A percentile compares a stretch with the other conserved stretches of the same genome.
These are phyloP conservation scores for Pseudogymnoascus sp. DNA, from an alignment of 2,329 filamentous ascomycete species.

Conservation along the genomic window DNA sequence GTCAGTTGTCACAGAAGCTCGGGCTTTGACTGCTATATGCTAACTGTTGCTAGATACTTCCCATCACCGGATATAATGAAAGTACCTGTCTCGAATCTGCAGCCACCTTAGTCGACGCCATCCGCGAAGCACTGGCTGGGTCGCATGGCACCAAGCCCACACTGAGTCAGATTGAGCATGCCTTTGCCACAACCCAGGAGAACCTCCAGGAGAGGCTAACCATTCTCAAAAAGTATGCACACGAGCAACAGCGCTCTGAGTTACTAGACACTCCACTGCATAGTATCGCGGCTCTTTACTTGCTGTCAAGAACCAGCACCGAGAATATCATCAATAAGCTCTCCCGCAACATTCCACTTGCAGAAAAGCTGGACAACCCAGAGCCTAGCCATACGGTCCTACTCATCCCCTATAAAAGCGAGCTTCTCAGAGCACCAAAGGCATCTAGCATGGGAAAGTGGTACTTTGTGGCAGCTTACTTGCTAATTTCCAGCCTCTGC, in stretches of 20 bases:
- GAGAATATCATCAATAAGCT: constrained; percentile 12
- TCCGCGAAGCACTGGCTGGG: neutral
- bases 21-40: neutral
- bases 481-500: neutral
- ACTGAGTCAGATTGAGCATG: neutral
- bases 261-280: neutral
- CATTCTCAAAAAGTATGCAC: neutral
- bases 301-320: neutral
- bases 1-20: constrained; percentile 16
- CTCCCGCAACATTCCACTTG: constrained; percentile 13
- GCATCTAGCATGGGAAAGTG: neutral
- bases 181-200: neutral
- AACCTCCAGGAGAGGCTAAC: neutral
- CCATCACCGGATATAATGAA: neutral
- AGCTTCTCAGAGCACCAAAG: neutral
- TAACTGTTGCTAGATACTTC: neutral
- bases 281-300: neutral
- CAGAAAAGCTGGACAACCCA: constrained; percentile 11
- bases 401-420: neutral
- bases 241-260: neutral
- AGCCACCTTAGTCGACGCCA: neutral
- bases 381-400: neutral
- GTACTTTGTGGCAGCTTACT: neutral
- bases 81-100: neutral
- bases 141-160: neutral